These are phyloP conservation scores for Apiotrichum gamsii DNA, from an alignment of 1,284 basidiomycete species.

Conservation along the genomic window DNA sequence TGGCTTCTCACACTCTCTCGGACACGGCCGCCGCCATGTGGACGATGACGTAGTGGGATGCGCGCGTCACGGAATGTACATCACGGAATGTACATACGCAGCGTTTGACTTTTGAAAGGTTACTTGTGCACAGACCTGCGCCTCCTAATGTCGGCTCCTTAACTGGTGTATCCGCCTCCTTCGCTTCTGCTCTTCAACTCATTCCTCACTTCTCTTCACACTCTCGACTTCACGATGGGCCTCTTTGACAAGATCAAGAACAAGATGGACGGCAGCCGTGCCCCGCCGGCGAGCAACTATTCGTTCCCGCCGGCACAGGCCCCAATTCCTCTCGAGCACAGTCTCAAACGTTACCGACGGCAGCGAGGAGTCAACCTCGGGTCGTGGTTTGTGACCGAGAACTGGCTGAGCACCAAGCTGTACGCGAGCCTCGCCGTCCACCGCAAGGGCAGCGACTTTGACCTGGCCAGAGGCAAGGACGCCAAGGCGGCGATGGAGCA, in stretches of 20 bases:
- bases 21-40: no score
- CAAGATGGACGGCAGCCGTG: slow-evolving; percentile 10
- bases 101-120: no score
- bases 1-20: no score
- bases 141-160: no score
- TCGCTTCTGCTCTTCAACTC: no score
- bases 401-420: slow-evolving; percentile 61
- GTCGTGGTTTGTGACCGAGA: slow-evolving; percentile 63
- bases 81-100: no score
- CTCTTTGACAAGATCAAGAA: slow-evolving; percentile 41
- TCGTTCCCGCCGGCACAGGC: slow-evolving; percentile 4
- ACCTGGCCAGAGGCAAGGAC: slow-evolving; percentile 56
- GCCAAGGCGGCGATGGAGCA: slow-evolving; percentile 61
- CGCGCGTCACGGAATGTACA: no score
- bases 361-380: slow-evolving; percentile 80
- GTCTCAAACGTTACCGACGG: slow-evolving; percentile 59
- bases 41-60: no score
- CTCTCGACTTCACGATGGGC: slow-evolving; percentile 27
- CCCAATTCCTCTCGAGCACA: slow-evolving; percentile 15
- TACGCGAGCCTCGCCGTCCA: slow-evolving; percentile 35
- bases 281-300: slow-evolving; percentile 6
- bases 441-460: slow-evolving; percentile 56
- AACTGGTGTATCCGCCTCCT: no score
- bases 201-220: neutral
- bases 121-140: no score